Base-by-base conservation (phyloP, 2,329 filamentous ascomycete genomes). In the Penicillium sp. region DNA sequence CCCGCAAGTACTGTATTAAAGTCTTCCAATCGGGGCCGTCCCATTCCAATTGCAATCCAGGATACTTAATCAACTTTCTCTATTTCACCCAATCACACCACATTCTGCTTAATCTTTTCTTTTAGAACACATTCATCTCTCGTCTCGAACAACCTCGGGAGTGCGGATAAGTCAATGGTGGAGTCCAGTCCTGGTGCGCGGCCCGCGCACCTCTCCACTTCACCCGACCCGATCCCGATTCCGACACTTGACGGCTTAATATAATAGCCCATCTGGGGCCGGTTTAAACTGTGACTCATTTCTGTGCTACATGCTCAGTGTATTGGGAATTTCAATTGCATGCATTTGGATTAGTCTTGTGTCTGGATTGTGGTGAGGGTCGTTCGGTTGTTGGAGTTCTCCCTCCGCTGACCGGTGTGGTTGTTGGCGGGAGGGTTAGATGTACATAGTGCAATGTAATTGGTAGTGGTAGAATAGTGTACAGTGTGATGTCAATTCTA, bases 151-250 rank as follows among this genome's bases (percentile, higher is more conserved):
- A 3, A 19, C 7, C 9, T 13, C 28, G 4, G 19, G 22, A 42
- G 4, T 22, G 12, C 4, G 13, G n/a, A 3, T 13, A 2, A 44
- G 40, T 7, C 8, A 17, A 10, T 0, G 9, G 38, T 33, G 45
- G 45, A 30, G 26, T 33, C 24, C 24, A 33, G 37, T 17, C 13
- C 24, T 13, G 15, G 47, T 50, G 47, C 47, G 47, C 47, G 47
- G 47, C 9, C 47, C 47, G 47, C 28, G 17, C 28, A 50, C 26
- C 9, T 50, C 47, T n/a, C 44, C 44, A 28, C 22, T 28, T 28
- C n/a, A 35, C 28, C n/a, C 49, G 49, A 51, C 49, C 49, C 49
- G 49, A 51, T 22, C 30, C 49, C 49, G n/a, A 35, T 33, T n/a
- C 17, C 45, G 26, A 49, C 17, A 22, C 3, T 19, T 7, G 3